phyloP scores from a whole-genome alignment of 192 early-diverging fungal genomes.

The Lobosporangium transversale region DNA sequence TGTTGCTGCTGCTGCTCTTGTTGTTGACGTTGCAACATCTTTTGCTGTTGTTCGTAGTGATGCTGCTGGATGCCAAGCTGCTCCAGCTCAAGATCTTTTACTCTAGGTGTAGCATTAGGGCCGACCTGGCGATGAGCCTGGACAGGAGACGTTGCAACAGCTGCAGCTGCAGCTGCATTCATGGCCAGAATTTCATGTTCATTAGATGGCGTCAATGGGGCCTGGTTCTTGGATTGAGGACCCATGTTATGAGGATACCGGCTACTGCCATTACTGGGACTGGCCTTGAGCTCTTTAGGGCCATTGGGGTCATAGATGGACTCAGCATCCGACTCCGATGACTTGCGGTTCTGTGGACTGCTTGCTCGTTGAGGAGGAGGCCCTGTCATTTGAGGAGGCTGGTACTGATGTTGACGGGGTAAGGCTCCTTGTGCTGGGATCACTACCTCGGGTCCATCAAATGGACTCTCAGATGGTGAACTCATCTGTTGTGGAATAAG shows the following conservation, averaged over 20 bases:
- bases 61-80: conserved; percentile 42
- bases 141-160: conserved; percentile 17
- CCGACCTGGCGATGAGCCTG: conserved; percentile 12
- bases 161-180: conserved; percentile 22
- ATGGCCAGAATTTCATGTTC: conserved; percentile 33
- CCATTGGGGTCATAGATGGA: conserved; percentile 27
- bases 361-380: conserved; percentile 12
- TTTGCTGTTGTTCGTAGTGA: conserved; percentile 31
- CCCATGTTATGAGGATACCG: conserved; percentile 25
- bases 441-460: conserved; percentile 11
- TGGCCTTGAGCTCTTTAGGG: conserved; percentile 7
- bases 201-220: conserved; percentile 3
- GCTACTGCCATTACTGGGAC: neutral
- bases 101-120: conserved; percentile 15
- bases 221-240: conserved; percentile 25
- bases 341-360: conserved; percentile 26
- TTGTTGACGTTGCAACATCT: conserved; percentile 36
- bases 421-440: neutral
- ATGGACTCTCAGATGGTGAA: conserved; percentile 18
- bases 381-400: conserved; percentile 34
- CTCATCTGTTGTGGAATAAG: neutral
- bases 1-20: conserved; percentile 28
- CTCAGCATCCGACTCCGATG: conserved; percentile 35
- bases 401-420: conserved; percentile 8
- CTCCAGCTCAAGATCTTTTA: conserved; percentile 41